Evolutionary conservation across 1,284 basidiomycete species (phyloP), one percentile per base, ranked within the genome.

Genomic region (Rhodotorula glutinis): DNA sequence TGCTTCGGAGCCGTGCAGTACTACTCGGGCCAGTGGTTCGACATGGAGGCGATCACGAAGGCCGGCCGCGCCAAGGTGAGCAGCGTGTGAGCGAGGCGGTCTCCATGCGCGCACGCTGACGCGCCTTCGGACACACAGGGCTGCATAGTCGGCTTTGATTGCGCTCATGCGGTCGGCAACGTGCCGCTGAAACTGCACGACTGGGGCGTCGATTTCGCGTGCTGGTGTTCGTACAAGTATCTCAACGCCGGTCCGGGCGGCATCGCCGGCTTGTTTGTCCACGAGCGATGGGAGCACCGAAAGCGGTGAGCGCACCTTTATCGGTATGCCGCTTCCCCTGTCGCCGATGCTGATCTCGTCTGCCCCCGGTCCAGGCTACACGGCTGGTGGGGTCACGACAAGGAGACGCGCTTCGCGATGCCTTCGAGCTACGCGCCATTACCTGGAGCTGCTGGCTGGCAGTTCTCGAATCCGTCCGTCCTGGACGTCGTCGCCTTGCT

Each of bases 141-240:
- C 53, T 94, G 91, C 72, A 85, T 94, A 65, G 90, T 92, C 74
- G 95, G 93, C 55, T 93, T 93, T 85, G 95, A 98, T 81, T 86
- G 98, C 43, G 96, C 96, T 7, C 96, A 99, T 79, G 95, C 90
- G 2, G 85, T 89, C 57, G 94, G 94, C 62, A 99, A 99, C 78
- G 90, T 98, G 41, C 89, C 91, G 17, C 80, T 96, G 69, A 83
- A 86, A 60, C 82, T 99, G 70, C 91, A 97, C 78, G 88, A 92
- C 70, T 98, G 96, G 95, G 82, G 85, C 68, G 88, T 92, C 73
- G 95, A 98, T 80, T 98, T 98, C 79, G 95, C 94, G 1, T 92
- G 92, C 25, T 97, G 93, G 92, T 97, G 93, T 79, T 90, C 91
- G 40, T 97, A 96, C 84, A 97, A 97, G 73, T 99, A 98, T 80